phyloP scores from a whole-genome alignment of 495 filamentous ascomycete genomes.

The Tuber microsphaerosporum region DNA sequence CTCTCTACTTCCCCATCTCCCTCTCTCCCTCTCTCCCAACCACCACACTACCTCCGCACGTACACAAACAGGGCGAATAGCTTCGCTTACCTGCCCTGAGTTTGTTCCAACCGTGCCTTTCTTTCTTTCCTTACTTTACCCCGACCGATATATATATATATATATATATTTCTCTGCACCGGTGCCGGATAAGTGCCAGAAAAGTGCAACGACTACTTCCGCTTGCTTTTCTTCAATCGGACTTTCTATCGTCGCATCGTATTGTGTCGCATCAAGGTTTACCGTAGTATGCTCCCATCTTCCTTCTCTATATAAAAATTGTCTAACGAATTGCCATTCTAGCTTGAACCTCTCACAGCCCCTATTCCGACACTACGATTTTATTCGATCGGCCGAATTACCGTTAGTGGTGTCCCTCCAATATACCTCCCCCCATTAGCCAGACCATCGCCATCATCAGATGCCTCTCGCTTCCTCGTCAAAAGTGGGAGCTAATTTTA shows the following conservation, averaged over 20 bases:
- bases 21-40: neutral
- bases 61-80: neutral
- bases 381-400: neutral
- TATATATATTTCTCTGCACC: neutral
- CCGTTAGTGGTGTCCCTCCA: neutral
- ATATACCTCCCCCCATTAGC: neutral
- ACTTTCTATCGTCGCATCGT: neutral
- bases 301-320: neutral
- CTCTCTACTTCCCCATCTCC: neutral
- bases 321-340: neutral
- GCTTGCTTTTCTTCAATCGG: neutral
- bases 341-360: neutral
- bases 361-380: neutral
- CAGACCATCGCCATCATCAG: neutral
- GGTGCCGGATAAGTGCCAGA: neutral
- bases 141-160: slow-evolving; percentile 1
- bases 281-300: neutral
- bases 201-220: neutral
- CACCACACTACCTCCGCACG: neutral
- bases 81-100: neutral
- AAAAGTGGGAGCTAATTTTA: neutral
- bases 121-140: neutral
- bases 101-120: neutral
- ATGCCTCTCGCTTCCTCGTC: neutral
- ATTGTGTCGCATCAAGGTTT: neutral